Conservation (phyloP, 2,329 filamentous ascomycete species). For the Ceratocystiopsis brevicomis region DNA sequence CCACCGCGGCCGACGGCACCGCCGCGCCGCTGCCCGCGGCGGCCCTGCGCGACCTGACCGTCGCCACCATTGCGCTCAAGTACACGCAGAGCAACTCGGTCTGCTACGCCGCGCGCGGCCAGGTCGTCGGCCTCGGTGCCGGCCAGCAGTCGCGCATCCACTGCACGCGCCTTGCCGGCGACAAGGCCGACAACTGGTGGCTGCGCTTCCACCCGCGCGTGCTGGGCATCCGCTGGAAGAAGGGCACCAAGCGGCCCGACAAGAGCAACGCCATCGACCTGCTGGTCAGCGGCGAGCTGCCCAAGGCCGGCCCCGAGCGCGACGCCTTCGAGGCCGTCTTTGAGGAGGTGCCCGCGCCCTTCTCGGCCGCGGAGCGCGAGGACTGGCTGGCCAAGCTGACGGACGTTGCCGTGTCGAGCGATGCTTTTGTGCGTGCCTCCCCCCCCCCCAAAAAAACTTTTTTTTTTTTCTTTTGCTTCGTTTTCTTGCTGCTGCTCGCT, state of each 20-base stretch:
- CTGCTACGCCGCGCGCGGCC: conserved; percentile 87
- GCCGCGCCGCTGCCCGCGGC: conserved; percentile 45
- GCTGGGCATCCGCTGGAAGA: conserved; percentile 85
- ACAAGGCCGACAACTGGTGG: conserved; percentile 99
- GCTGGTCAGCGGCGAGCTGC: conserved; percentile 77
- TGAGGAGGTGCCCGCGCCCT: conserved; percentile 67
- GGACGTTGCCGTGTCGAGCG: conserved; percentile 73
- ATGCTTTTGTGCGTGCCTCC: conserved; percentile 63
- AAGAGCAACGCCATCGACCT: conserved; percentile 98
- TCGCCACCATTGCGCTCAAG: conserved; percentile 93
- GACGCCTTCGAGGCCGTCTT: conserved; percentile 79
- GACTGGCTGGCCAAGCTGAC: conserved; percentile 70
- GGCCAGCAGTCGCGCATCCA: conserved; percentile 97
- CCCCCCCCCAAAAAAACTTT: too few species aligned
- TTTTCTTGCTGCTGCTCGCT: background rate
- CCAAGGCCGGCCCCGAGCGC: conserved; percentile 64
- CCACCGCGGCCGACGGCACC: conserved; percentile 16
- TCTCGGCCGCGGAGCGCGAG: conserved; percentile 67
- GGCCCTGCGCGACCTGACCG: conserved; percentile 74
- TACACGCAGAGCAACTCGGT: conserved; percentile 99
- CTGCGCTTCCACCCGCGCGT: conserved; percentile 90
- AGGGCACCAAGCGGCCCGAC: conserved; percentile 86
- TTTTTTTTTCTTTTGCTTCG: too few species aligned
- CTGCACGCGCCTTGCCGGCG: conserved; percentile 89
- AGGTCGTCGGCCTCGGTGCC: conserved; percentile 83